A percentile compares a stretch with the other conserved stretches of the same genome.
Evolutionary conservation across 2,329 filamentous ascomycete species (phyloP).

Genomic region (Aspergillus sp.): DNA sequence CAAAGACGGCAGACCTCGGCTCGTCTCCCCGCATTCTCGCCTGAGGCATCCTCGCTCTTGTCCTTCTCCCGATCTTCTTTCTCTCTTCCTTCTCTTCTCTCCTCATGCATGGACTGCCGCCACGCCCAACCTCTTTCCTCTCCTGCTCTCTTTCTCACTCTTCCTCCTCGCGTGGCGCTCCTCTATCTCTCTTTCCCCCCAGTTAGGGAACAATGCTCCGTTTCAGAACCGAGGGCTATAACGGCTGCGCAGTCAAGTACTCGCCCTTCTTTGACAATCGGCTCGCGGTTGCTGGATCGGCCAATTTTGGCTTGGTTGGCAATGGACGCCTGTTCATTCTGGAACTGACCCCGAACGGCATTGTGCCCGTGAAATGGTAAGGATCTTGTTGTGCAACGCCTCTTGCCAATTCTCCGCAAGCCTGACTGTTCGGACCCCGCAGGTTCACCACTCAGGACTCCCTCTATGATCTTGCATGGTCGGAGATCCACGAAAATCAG

Average conservation of each 20-base stretch:
- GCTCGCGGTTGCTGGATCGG: conserved; percentile 83
- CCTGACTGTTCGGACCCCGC: conserved; percentile 1
- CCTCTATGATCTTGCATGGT: conserved; percentile 93
- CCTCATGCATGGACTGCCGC: background rate
- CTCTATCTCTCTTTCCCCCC: background rate
- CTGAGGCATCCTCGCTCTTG: background rate
- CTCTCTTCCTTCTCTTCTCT: background rate
- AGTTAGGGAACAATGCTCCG: conserved; percentile 70
- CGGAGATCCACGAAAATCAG: conserved; percentile 94
- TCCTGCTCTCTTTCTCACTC: background rate
- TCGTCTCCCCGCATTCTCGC: conserved; percentile 4
- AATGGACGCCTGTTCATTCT: conserved; percentile 89
- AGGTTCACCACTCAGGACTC: conserved; percentile 97
- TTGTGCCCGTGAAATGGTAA: conserved; percentile 80
- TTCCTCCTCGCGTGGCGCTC: background rate
- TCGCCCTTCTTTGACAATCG: conserved; percentile 97
- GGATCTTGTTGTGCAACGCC: conserved; percentile 6
- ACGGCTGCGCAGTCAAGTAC: conserved; percentile 96
- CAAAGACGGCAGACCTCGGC: conserved; percentile 6
- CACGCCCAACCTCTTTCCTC: background rate
- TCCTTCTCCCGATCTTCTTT: background rate
- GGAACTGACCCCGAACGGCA: conserved; percentile 76
- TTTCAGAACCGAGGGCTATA: conserved; percentile 89
- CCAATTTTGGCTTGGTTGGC: conserved; percentile 95
- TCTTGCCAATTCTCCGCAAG: background rate